phyloP scores from a whole-genome alignment of 2,329 filamentous ascomycete genomes.

The Fusarium gaditjirri region DNA sequence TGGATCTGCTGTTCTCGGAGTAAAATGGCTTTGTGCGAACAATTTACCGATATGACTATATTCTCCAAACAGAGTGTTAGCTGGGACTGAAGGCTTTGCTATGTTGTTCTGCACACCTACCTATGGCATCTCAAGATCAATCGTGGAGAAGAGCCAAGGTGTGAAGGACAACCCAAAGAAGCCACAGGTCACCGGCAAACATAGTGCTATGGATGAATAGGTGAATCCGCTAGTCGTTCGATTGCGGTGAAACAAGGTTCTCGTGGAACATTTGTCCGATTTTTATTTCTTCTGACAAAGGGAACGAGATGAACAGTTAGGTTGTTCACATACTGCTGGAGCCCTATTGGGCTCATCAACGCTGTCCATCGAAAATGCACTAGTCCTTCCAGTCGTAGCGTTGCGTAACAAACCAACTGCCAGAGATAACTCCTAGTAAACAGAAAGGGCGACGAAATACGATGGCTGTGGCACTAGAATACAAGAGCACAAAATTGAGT shows the following conservation, averaged over 20 bases:
- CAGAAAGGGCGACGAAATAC: constrained; percentile 35
- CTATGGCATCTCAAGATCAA: not conserved
- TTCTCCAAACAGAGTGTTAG: constrained; percentile 7
- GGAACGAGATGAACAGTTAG: constrained; percentile 42
- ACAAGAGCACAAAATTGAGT: constrained; percentile 44
- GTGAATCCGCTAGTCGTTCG: constrained; percentile 21
- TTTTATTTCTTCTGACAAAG: constrained; percentile 48
- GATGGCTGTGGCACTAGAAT: constrained; percentile 45
- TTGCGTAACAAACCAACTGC: constrained; percentile 35
- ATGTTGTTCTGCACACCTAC: constrained; percentile 4
- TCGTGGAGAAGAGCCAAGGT: not conserved
- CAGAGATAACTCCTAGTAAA: constrained; percentile 40
- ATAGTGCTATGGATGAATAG: constrained; percentile 1
- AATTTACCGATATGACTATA: not conserved
- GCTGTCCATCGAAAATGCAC: constrained; percentile 35
- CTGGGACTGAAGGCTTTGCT: not conserved
- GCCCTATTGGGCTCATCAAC: constrained; percentile 32
- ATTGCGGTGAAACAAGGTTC: constrained; percentile 30
- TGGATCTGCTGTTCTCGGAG: not conserved
- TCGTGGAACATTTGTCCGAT: constrained; percentile 45
- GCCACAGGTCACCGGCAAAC: not conserved
- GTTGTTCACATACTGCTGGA: constrained; percentile 38
- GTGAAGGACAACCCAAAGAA: constrained; percentile 4
- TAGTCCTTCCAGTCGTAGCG: constrained; percentile 38
- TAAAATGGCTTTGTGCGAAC: constrained; percentile 17